A percentile compares a stretch with the other conserved stretches of the same genome.
Evolutionary conservation across 805 yeast species (phyloP).

Genomic region (Spencermartinsiella europaea): DNA sequence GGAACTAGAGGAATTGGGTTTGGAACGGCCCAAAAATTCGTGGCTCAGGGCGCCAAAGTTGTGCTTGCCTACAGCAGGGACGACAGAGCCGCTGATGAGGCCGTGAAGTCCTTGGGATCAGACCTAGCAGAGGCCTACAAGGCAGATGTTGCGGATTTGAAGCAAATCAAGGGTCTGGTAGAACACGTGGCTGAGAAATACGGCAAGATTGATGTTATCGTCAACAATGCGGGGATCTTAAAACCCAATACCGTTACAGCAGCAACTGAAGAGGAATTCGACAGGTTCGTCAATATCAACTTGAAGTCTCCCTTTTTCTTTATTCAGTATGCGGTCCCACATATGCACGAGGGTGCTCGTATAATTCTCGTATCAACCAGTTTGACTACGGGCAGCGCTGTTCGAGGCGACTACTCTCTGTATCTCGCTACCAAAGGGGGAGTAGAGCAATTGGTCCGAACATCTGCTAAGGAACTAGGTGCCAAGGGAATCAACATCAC

Average conservation of each 20-base stretch:
- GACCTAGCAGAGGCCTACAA: conserved; percentile 1
- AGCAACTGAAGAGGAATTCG: conserved; percentile 14
- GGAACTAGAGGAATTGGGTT: conserved; percentile 51
- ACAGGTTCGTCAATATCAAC: conserved; percentile 12
- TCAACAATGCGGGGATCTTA: conserved; percentile 35
- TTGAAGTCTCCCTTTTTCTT: conserved; percentile 17
- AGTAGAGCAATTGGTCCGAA: conserved; percentile 15
- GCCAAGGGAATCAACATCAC: conserved; percentile 14
- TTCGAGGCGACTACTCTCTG: conserved; percentile 6
- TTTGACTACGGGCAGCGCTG: conserved; percentile 38
- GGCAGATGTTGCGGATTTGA: conserved; percentile 13
- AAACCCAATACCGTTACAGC: conserved; percentile 6
- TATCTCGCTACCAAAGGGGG: conserved; percentile 19
- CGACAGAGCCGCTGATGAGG: conserved; percentile 10
- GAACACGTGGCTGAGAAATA: conserved; percentile 3
- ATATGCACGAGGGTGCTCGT: conserved; percentile 17
- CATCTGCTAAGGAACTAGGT: conserved; percentile 19
- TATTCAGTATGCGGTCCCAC: conserved; percentile 14
- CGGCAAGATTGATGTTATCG: conserved; percentile 28
- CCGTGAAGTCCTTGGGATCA: conserved; percentile 8
- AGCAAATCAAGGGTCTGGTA: conserved; percentile 8
- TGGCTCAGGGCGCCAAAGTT: conserved; percentile 40
- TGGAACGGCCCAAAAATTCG: conserved; percentile 43
- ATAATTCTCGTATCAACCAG: conserved; percentile 31
- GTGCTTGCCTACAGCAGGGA: conserved; percentile 23